Conservation (phyloP, 768 basidiomycete genomes). For the Lactifluus volemus region DNA sequence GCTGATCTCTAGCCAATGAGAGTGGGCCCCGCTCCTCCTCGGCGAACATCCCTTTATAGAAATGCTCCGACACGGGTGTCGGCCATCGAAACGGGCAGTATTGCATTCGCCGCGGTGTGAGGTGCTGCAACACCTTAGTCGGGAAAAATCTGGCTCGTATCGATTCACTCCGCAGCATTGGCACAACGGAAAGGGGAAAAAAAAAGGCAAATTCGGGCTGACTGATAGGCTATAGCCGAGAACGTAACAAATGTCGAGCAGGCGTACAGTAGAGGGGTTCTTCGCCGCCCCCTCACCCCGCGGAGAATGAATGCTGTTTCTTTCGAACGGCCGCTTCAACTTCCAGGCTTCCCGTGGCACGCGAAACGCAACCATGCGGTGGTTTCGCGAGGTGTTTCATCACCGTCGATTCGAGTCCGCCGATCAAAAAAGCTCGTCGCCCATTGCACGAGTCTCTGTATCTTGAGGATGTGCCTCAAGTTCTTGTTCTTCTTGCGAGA, state of each 20-base stretch:
- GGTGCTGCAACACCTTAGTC: conserved; percentile 17
- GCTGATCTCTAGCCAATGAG: background rate
- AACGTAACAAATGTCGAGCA: conserved; percentile 9
- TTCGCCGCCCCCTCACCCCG: no score
- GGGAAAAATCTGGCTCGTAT: background rate
- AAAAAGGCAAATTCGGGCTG: conserved; percentile 4
- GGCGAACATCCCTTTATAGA: background rate
- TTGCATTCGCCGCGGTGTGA: conserved; percentile 15
- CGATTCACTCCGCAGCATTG: conserved; percentile 8
- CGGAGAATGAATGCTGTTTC: background rate
- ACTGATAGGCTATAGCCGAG: no score
- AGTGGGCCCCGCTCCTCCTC: background rate
- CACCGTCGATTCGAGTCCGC: background rate
- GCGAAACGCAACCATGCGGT: conserved; percentile 8
- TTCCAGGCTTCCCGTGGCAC: conserved; percentile 11
- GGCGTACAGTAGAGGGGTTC: background rate
- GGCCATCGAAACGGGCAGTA: conserved; percentile 11
- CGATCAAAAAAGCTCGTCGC: background rate
- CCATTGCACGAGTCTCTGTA: background rate
- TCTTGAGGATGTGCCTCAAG: background rate
- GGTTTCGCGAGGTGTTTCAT: background rate
- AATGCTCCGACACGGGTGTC: conserved; percentile 3
- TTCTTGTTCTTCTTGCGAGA: background rate
- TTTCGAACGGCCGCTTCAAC: background rate
- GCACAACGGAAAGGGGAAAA: conserved; percentile 5